Conservation (phyloP, 441 rosid genomes). For the Pelargonium cotyledonis region DNA sequence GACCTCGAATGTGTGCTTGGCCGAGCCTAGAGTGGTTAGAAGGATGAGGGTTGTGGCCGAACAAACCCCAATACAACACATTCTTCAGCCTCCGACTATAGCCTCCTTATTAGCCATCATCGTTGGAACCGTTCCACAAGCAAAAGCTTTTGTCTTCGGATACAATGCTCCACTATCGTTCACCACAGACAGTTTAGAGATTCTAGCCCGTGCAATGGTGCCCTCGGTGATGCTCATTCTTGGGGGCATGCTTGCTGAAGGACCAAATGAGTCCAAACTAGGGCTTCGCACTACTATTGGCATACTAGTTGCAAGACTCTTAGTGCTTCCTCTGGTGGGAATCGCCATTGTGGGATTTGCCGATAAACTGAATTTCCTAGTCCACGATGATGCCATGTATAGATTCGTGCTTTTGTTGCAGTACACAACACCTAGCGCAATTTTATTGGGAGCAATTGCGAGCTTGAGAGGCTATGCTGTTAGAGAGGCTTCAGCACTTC, state of each 20-base stretch:
- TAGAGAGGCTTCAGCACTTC: slow-evolving; percentile 74
- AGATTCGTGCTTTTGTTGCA: slow-evolving; percentile 73
- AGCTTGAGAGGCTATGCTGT: slow-evolving; percentile 86
- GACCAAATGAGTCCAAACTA: slow-evolving; percentile 72
- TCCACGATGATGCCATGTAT: slow-evolving; percentile 60
- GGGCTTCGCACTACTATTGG: slow-evolving; percentile 76
- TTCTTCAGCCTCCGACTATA: slow-evolving; percentile 83
- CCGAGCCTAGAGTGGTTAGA: slow-evolving; percentile 82
- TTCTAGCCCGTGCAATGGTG: slow-evolving; percentile 77
- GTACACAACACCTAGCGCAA: slow-evolving; percentile 89
- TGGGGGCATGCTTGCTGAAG: slow-evolving; percentile 90
- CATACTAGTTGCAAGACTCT: slow-evolving; percentile 59
- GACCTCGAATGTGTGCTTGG: slow-evolving; percentile 54
- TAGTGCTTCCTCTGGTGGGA: slow-evolving; percentile 78
- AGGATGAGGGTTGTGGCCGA: slow-evolving; percentile 76
- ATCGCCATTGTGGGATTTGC: slow-evolving; percentile 63
- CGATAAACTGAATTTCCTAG: slow-evolving; percentile 47
- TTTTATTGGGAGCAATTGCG: slow-evolving; percentile 83
- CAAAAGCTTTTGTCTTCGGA: slow-evolving; percentile 62
- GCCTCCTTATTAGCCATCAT: slow-evolving; percentile 74
- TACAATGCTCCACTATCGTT: slow-evolving; percentile 76
- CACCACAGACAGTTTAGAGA: slow-evolving; percentile 69
- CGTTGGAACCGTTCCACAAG: slow-evolving; percentile 67
- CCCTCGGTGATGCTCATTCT: slow-evolving; percentile 95
- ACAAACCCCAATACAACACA: slow-evolving; percentile 79